Percentiles rank a stretch among this genome's conserved stretches.
Conservation (phyloP, 306 rosid species). For the Cucurbita moschata region DNA sequence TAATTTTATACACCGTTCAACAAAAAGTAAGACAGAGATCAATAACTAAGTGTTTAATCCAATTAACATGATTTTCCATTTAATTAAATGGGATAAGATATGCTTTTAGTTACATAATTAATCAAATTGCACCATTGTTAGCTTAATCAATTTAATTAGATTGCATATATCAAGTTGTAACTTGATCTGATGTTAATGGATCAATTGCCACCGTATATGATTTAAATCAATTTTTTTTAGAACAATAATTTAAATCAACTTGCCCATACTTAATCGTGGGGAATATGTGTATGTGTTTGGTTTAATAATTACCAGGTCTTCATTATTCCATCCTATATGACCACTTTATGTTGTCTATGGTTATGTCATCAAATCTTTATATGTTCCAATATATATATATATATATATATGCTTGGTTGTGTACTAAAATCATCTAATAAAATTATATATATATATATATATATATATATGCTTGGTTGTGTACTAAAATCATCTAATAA, state of each 20-base stretch:
- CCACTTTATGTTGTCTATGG: background rate
- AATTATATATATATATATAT: background rate
- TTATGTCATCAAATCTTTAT: background rate
- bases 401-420: background rate
- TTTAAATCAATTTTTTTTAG: background rate
- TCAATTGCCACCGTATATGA: background rate
- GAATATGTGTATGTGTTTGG: background rate
- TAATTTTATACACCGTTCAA: background rate
- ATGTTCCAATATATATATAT: background rate
- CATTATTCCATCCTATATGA: constrained; percentile 4
- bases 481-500: background rate
- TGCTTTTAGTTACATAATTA: background rate
- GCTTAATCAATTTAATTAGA: background rate
- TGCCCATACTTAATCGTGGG: background rate
- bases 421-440: background rate
- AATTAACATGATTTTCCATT: background rate
- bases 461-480: background rate
- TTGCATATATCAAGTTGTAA: background rate
- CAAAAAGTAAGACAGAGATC: background rate
- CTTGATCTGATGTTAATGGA: background rate
- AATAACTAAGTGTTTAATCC: background rate
- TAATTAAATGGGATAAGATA: background rate
- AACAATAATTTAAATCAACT: background rate
- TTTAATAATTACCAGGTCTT: background rate
- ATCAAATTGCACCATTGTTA: background rate